Conservation (phyloP, 495 filamentous ascomycete species). For the Aspergillus funiculosus region DNA sequence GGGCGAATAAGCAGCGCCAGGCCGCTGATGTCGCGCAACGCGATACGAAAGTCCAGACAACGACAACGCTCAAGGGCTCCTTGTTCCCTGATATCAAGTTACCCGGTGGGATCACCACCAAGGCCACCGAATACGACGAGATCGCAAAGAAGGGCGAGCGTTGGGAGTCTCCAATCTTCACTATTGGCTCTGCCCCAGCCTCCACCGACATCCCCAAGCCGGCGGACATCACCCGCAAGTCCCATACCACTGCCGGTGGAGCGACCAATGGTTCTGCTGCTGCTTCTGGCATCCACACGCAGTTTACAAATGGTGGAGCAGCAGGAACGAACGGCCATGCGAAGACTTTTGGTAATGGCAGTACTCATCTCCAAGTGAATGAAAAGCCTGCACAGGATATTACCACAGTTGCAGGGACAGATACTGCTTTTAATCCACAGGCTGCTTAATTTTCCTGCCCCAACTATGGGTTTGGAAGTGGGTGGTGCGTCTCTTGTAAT, state of each 20-base stretch:
- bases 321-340: constrained; percentile 15
- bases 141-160: constrained; percentile 80
- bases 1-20: constrained; percentile 69
- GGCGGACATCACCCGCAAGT: constrained; percentile 63
- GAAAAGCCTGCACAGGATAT: constrained; percentile 20
- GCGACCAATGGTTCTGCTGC: constrained; percentile 1
- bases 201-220: constrained; percentile 62
- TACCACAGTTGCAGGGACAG: constrained; percentile 15
- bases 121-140: constrained; percentile 92
- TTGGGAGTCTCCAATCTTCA: constrained; percentile 95
- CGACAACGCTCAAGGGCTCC: constrained; percentile 81
- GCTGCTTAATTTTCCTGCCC: constrained; percentile 15
- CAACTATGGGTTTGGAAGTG: no score
- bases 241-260: constrained; percentile 37
- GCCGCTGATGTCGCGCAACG: constrained; percentile 48
- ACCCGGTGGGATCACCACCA: constrained; percentile 84
- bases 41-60: constrained; percentile 69
- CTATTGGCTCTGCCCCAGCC: constrained; percentile 70
- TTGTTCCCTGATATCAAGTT: constrained; percentile 85
- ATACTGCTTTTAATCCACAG: constrained; percentile 25
- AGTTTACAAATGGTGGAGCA: not conserved
- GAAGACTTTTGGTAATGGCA: constrained; percentile 45
- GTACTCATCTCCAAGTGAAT: constrained; percentile 43
- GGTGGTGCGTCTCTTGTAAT: not conserved
- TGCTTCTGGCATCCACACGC: not conserved